Evolutionary conservation across 2,329 filamentous ascomycete species (phyloP), one percentile per base, ranked within the genome.

Genomic region (Tolypocladium album): DNA sequence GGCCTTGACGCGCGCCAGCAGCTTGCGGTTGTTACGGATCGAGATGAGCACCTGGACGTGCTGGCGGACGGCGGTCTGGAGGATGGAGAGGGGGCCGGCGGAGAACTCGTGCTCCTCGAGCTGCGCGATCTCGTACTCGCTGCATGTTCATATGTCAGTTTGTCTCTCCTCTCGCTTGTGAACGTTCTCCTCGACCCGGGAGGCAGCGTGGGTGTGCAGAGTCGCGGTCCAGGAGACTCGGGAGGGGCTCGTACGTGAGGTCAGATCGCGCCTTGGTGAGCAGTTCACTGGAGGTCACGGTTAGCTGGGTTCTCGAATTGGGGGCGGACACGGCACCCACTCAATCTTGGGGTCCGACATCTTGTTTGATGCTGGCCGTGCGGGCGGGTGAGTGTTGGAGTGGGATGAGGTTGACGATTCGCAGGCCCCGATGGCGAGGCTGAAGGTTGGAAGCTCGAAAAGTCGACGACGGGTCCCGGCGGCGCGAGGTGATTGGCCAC

Each of bases 1-100:
- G 8, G 94, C 94, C 82, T 99, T 99, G 71, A 99, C 93, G 65
- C 94, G 89, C 58, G 93, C 94, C 59, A 99, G 87, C 56, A 99
- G 83, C 82, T 99, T 99, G 77, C 93, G 89, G 81, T 97, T 97
- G 84, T 96, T 97, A 66, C 94, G 92, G 78, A 93, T 93, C 59
- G 91, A 96, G 72, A 99, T 97, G 65, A 99, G 86, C 64, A 99
- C 93, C 78, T 97, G 94, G 52, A 89, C 90, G 79, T 97, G 93
- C 65, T 89, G 90, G 73, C 92, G 90, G 61, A 97, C 94, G 65
- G 94, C 94, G 61, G 94, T 97, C 79, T 97, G 93, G 62, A 99
- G 89, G 70, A 99, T 94, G 6, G 92, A 97, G 55, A 97, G 75
- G 56, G 78, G 78, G 7, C 78, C 77, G 53, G 76, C 74, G 61